Conservation (phyloP, 768 basidiomycete genomes). For the Amanita muscaria region DNA sequence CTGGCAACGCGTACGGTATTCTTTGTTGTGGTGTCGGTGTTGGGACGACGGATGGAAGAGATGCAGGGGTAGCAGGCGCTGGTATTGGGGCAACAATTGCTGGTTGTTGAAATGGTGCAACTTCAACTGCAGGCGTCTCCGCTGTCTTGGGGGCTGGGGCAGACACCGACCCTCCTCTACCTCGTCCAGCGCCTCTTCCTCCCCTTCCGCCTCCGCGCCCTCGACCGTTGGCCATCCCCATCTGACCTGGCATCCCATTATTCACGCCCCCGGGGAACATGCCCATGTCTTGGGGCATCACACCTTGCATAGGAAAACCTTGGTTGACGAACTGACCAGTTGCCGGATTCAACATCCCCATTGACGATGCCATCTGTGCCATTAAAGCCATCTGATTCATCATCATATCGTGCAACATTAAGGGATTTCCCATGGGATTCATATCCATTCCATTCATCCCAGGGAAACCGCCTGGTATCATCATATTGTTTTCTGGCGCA, state of each 20-base stretch:
- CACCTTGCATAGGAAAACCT: conserved; percentile 52
- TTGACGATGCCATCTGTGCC: conserved; percentile 83
- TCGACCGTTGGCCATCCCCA: conserved; percentile 25
- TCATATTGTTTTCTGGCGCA: conserved; percentile 48
- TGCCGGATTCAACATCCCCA: conserved; percentile 65
- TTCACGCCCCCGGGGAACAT: conserved; percentile 35
- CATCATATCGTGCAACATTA: conserved; percentile 84
- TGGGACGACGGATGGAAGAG: conserved; percentile 14
- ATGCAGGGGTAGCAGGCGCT: conserved; percentile 20
- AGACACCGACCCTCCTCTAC: conserved; percentile 36
- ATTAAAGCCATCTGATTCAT: conserved; percentile 89
- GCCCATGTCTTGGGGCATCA: conserved; percentile 43
- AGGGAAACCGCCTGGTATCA: conserved; percentile 40
- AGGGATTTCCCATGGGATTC: conserved; percentile 54
- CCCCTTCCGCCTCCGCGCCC: conserved; percentile 33
- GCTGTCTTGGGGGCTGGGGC: conserved; percentile 11
- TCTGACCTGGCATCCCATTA: conserved; percentile 16
- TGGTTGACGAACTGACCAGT: conserved; percentile 47
- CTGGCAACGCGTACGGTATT: conserved; percentile 51
- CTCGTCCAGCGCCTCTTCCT: conserved; percentile 41
- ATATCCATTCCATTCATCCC: conserved; percentile 52
- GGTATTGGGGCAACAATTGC: conserved; percentile 17
- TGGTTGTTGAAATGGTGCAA: conserved; percentile 9
- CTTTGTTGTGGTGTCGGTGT: conserved; percentile 25
- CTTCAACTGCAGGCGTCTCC: conserved; percentile 3